Conservation (phyloP, 306 rosid genomes). For the Boehmeria nivea region DNA sequence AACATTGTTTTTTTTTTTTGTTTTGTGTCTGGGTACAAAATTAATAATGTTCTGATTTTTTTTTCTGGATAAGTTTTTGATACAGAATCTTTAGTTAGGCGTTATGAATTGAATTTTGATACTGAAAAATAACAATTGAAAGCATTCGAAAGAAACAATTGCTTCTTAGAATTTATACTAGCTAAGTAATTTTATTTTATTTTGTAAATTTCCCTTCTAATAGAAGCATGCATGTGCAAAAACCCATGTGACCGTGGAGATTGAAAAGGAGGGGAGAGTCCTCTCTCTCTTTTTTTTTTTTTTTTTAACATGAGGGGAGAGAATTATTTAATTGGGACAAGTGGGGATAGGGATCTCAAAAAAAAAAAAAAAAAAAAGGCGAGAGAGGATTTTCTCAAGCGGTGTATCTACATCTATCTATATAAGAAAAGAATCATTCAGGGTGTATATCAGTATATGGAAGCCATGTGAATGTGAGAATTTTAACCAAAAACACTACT, state of each 20-base stretch:
- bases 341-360: background rate
- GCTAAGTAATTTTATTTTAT: no score
- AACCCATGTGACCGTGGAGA: conserved; percentile 16
- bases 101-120: no score
- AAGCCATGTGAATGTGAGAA: conserved; percentile 24
- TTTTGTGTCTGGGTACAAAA: background rate
- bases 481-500: conserved; percentile 16
- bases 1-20: background rate
- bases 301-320: background rate
- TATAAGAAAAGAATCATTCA: background rate
- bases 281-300: no score
- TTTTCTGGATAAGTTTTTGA: background rate
- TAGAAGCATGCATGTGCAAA: conserved; percentile 14
- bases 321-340: conserved; percentile 3
- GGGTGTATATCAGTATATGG: conserved; percentile 8
- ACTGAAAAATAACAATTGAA: no score
- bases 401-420: background rate
- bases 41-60: background rate
- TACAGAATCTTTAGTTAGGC: background rate
- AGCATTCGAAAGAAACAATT: no score
- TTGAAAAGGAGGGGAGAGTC: no score
- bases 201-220: no score
- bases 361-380: background rate
- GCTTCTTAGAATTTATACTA: no score
- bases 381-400: conserved; percentile 1